phyloP scores from a whole-genome alignment of 1,284 basidiomycete species.

The Leccinum pallidistipes region DNA sequence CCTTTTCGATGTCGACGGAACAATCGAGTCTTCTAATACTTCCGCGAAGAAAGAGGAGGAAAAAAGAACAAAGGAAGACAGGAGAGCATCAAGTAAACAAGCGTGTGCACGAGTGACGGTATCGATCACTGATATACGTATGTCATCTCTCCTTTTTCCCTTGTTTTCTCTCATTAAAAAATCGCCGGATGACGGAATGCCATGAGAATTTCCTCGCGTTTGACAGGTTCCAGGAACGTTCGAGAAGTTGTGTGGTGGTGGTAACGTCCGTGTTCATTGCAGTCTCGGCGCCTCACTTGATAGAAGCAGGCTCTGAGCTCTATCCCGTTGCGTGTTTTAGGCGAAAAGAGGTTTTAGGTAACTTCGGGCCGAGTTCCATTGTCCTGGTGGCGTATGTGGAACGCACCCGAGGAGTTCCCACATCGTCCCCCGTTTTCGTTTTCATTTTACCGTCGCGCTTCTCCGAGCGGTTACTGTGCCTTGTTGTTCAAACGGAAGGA shows the following conservation, averaged over 20 bases:
- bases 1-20: background rate
- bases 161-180: background rate
- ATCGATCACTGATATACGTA: constrained; percentile 17
- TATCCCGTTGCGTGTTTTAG: background rate
- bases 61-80: background rate
- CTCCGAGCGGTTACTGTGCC: background rate
- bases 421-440: background rate
- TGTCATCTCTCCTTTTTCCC: constrained; percentile 4
- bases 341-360: background rate
- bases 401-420: background rate
- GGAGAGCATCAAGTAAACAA: background rate
- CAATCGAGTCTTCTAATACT: constrained; percentile 9
- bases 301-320: background rate
- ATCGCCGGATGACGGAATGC: constrained; percentile 19
- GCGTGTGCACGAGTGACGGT: background rate
- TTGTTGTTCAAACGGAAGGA: background rate
- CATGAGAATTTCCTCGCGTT: constrained; percentile 14
- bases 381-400: constrained; percentile 1
- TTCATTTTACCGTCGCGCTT: background rate
- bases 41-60: constrained; percentile 3
- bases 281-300: background rate
- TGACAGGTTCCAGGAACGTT: constrained; percentile 14
- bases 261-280: constrained; percentile 2
- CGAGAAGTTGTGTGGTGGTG: background rate
- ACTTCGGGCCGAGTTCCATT: constrained; percentile 11